These are phyloP conservation scores for Skeletonema grethae DNA, from an alignment of 108 stramenopile genomes.

Conservation along the genomic window DNA sequence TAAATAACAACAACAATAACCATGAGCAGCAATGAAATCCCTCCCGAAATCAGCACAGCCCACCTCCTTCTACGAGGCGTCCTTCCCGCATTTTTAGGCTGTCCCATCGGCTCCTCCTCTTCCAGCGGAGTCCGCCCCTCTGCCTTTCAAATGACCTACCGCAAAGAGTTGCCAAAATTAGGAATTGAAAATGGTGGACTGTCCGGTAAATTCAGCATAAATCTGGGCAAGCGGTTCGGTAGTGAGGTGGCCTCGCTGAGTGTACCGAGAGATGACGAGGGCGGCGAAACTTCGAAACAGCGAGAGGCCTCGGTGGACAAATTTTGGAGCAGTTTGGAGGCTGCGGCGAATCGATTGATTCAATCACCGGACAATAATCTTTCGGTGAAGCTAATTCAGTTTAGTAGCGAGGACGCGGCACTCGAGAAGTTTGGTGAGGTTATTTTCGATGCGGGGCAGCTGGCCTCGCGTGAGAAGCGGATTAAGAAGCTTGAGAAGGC, in stretches of 20 bases:
- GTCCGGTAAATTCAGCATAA: slow-evolving; percentile 62
- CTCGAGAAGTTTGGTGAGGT: slow-evolving; percentile 31
- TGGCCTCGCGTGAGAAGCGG: slow-evolving; percentile 27
- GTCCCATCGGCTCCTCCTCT: slow-evolving; percentile 27
- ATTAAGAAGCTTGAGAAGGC: slow-evolving; percentile 37
- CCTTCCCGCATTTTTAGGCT: slow-evolving; percentile 57
- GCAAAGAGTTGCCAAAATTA: slow-evolving; percentile 57
- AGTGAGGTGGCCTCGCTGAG: slow-evolving; percentile 24
- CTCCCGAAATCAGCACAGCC: slow-evolving; percentile 60
- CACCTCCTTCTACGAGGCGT: slow-evolving; percentile 66
- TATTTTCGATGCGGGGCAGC: slow-evolving; percentile 59
- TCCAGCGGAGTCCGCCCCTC: slow-evolving; percentile 20
- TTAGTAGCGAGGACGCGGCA: slow-evolving; percentile 37
- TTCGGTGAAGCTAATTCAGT: background rate
- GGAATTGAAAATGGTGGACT: slow-evolving; percentile 27
- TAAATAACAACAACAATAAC: too few species aligned
- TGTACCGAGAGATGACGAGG: slow-evolving; percentile 32
- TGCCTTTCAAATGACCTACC: slow-evolving; percentile 72
- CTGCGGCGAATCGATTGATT: slow-evolving; percentile 56
- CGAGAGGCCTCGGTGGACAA: slow-evolving; percentile 33
- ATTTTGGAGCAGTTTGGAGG: slow-evolving; percentile 52
- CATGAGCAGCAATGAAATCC: too few species aligned
- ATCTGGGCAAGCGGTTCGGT: slow-evolving; percentile 66
- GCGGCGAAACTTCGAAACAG: background rate
- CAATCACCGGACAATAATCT: background rate